phyloP scores from a whole-genome alignment of 129 eudicot species.

The Chrysanthemum makinoi region DNA sequence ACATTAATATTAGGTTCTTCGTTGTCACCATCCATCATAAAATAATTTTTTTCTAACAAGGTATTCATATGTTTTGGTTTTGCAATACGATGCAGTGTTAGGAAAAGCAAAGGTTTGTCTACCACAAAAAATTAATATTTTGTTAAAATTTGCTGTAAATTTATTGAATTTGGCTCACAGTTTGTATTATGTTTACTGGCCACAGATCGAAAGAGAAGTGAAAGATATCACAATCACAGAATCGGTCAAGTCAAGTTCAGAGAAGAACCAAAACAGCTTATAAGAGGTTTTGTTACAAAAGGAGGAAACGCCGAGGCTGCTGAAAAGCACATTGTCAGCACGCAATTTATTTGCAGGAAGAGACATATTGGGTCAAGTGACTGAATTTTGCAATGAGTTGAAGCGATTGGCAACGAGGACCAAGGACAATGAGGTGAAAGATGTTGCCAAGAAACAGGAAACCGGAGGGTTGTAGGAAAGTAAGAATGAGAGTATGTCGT shows the following conservation, averaged over 20 bases:
- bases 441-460: conserved; percentile 25
- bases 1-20: no score
- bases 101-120: no score
- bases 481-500: conserved; percentile 65
- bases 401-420: conserved; percentile 66
- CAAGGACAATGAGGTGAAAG: conserved; percentile 39
- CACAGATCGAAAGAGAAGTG: no score
- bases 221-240: not conserved
- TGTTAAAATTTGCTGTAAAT: no score
- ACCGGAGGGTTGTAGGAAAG: conserved; percentile 34
- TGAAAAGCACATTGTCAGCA: conserved; percentile 75
- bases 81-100: no score
- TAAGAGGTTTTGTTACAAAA: conserved; percentile 26
- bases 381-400: conserved; percentile 80
- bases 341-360: conserved; percentile 73
- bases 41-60: no score
- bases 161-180: no score
- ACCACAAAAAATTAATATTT: no score
- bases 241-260: conserved; percentile 66
- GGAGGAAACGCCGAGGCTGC: conserved; percentile 45
- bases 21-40: no score
- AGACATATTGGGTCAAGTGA: no score
- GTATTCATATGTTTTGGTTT: no score
- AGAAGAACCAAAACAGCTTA: conserved; percentile 32
- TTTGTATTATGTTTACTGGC: no score